phyloP scores from a whole-genome alignment of 2,329 filamentous ascomycete species.

The Sclerotinia borealis region DNA sequence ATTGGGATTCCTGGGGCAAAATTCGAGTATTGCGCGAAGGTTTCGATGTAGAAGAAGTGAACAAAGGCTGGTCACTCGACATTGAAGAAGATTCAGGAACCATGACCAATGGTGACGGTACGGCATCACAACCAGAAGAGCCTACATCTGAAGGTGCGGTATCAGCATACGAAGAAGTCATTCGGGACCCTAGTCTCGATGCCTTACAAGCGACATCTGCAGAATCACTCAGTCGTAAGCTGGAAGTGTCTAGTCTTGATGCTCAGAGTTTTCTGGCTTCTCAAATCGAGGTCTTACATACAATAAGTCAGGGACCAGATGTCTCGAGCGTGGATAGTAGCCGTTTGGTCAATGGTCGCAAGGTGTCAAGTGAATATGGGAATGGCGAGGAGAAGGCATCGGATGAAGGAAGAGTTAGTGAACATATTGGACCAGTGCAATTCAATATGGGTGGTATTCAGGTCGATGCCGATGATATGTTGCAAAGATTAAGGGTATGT shows the following conservation, averaged over 20 bases:
- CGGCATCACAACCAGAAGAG: conserved; percentile 12
- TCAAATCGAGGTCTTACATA: conserved; percentile 72
- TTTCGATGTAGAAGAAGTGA: conserved; percentile 85
- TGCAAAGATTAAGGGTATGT: conserved; percentile 73
- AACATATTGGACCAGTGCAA: conserved; percentile 89
- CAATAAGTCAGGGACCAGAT: conserved; percentile 47
- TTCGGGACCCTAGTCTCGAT: conserved; percentile 66
- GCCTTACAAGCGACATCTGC: conserved; percentile 49
- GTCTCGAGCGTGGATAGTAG: conserved; percentile 36
- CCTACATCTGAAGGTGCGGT: conserved; percentile 51
- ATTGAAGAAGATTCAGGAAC: conserved; percentile 54
- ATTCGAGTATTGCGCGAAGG: conserved; percentile 86
- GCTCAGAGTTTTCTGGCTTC: conserved; percentile 70
- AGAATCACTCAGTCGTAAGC: conserved; percentile 34
- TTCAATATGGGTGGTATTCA: conserved; percentile 99
- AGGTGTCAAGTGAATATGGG: conserved; percentile 19
- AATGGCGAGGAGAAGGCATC: conserved; percentile 20
- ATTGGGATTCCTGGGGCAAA: conserved; percentile 99
- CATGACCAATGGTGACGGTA: conserved; percentile 30
- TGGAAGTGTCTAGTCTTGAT: conserved; percentile 60
- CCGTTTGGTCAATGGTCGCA: conserved; percentile 23
- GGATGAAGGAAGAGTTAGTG: conserved; percentile 35
- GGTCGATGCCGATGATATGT: conserved; percentile 89
- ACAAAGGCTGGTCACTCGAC: conserved; percentile 78
- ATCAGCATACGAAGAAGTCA: conserved; percentile 69